Evolutionary conservation across 2,329 filamentous ascomycete species (phyloP), one percentile per base, ranked within the genome.

Genomic region (Raffaelea albimanens): DNA sequence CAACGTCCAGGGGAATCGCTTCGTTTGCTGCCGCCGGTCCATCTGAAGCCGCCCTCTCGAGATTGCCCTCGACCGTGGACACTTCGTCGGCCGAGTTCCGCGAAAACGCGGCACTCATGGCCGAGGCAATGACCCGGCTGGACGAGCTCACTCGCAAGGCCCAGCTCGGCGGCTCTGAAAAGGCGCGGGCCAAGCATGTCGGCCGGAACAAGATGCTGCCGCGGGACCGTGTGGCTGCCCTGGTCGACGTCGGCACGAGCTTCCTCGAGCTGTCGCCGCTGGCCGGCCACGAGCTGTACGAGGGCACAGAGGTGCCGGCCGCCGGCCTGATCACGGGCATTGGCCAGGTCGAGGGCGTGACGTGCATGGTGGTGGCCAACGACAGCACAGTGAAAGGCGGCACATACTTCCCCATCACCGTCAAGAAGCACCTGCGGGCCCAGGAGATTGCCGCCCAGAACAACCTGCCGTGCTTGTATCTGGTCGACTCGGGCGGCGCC

Each of bases 371-470:
- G 57, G 86, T 96, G 44, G 90, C 89, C 49, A 96, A 97, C 63
- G 91, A 96, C 63, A 94, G 87, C 69, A 96, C 91, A 18, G 91
- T 97, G 60, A 98, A 97, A 69, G 91, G 91, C 45, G 91, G 91
- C 21, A 95, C 91, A 2, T 98, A 98, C 68, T 97, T 91, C 61
- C 91, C 91, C 2, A 88, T 97, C 57, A 98, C 91, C 0, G 87
- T 97, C 50, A 96, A 96, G 72, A 98, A 98, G 73, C 93, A 97
- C 65, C 72, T 97, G 16, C 80, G 91, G 52, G 91, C 91, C 4
- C 93, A 98, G 65, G 82, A 85, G 23, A 85, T 97, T 53, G 91
- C 91, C 0, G 80, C 87, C 55, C 87, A 97, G 63, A 97, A 97
- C 65, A 83, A 76, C 40, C 64, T 83, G 38, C 79, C 79, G 80